Evolutionary conservation across 2,329 filamentous ascomycete genomes (phyloP).

Genomic region (Calonectria leucothoes): DNA sequence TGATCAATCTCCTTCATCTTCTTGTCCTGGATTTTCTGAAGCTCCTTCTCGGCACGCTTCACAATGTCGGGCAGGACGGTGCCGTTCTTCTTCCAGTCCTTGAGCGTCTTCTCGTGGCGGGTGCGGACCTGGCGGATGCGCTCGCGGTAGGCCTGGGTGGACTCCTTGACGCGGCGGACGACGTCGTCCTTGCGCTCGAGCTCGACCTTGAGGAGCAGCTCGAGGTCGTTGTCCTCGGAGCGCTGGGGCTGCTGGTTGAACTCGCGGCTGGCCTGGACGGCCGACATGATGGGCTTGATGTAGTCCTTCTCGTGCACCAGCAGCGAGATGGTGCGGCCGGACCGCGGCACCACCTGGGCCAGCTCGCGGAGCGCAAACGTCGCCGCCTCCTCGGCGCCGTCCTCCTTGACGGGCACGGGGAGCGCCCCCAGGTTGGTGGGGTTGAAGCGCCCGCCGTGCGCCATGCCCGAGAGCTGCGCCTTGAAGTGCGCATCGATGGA

Average conservation of each 20-base stretch:
- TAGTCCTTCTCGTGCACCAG: conserved; percentile 56
- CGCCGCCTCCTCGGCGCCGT: conserved; percentile 36
- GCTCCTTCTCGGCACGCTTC: conserved; percentile 58
- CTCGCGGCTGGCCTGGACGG: conserved; percentile 62
- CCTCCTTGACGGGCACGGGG: conserved; percentile 51
- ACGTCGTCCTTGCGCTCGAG: conserved; percentile 62
- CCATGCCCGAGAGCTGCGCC: conserved; percentile 54
- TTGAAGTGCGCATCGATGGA: conserved; percentile 56
- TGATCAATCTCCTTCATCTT: conserved; percentile 62
- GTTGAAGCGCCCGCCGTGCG: conserved; percentile 64
- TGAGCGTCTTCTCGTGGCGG: conserved; percentile 61
- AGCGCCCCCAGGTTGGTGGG: conserved; percentile 60
- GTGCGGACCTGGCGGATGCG: conserved; percentile 60
- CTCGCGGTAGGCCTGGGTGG: conserved; percentile 63
- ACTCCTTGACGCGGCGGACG: conserved; percentile 55
- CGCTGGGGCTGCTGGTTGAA: conserved; percentile 73
- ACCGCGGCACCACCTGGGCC: conserved; percentile 63
- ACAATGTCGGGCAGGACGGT: conserved; percentile 60
- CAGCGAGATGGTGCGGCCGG: conserved; percentile 54
- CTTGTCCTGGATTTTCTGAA: conserved; percentile 65
- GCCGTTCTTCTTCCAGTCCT: conserved; percentile 60
- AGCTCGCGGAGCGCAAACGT: conserved; percentile 66
- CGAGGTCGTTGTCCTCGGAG: conserved; percentile 68
- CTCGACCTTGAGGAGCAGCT: conserved; percentile 67
- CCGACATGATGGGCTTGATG: conserved; percentile 67